Base-by-base conservation (phyloP, 805 yeast genomes). In the Lipomyces spencermartinsiae region DNA sequence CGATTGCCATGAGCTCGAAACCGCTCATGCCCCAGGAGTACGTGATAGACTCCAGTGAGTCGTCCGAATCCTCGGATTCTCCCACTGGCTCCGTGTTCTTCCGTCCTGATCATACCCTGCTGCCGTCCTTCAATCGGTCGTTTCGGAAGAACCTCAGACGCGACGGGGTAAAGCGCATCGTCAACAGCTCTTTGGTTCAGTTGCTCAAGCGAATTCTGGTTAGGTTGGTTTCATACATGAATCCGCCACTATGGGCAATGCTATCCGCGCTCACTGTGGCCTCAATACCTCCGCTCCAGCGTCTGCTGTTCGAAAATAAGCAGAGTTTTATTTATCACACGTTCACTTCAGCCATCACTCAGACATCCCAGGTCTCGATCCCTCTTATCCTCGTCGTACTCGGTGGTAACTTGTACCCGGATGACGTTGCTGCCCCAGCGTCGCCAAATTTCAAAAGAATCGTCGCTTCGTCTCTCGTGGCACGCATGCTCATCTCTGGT, bases 231-330 rank as follows among this genome's bases (percentile, higher is more conserved):
- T 68, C 73, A 43, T 84, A 84, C 75, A 87, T 87, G 90, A 87
- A 87, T 75, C 89, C 89, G 2, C 91, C 91, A 5, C 79, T 87
- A 66, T 87, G 87, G 80, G 83, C 91, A 35, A 87, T 87, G 90
- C 75, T 86, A 6, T 69, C 84, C 1, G 85, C 89, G n/a, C 81
- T 87, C 25, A 66, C 85, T n/a, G 86, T 87, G 39, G 90, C 90
- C 5, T 81, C 87, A 1, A 79, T 87, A 25, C 86, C 87, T 4
- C 76, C 79, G 2, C 74, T 86, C 43, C 85, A 85, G 73, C 71
- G 76, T 46, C 75, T 80, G 51, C 79, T 87, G 58, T 87, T 85
- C 73, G 79, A 78, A 65, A 76, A 79, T 25, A 63, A 65, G 5
- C 74, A 76, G 34, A 81, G 87, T 2, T 86, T 87, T 72, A 72